Percentiles rank a stretch among this genome's conserved stretches.
Evolutionary conservation across 495 filamentous ascomycete genomes (phyloP).

Genomic region (Parathielavia hyrcaniae): DNA sequence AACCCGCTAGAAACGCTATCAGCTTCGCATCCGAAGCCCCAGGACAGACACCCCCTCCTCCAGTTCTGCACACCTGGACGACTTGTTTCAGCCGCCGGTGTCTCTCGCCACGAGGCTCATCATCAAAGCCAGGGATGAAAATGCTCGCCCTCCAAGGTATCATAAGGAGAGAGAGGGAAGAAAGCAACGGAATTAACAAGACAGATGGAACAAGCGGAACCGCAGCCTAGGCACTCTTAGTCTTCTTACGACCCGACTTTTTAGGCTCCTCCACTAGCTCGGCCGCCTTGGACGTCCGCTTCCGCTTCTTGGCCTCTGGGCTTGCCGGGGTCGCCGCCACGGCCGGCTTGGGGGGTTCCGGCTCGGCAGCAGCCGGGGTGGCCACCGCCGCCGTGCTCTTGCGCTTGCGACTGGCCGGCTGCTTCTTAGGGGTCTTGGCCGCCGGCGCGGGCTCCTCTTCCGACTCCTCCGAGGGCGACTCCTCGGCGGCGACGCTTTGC

Average conservation of each 20-base stretch:
- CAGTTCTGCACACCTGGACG: background rate
- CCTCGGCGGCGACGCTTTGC: constrained; percentile 38
- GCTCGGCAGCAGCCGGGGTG: constrained; percentile 44
- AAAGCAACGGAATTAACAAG: constrained; percentile 10
- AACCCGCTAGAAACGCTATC: constrained; percentile 2
- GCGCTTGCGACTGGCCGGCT: constrained; percentile 40
- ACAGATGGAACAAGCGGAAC: constrained; percentile 15
- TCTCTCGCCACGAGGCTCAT: constrained; percentile 11
- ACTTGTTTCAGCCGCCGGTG: background rate
- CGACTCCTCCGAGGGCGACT: constrained; percentile 38
- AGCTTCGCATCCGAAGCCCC: constrained; percentile 2
- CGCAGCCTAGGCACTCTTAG: constrained; percentile 31
- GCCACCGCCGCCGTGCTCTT: constrained; percentile 41
- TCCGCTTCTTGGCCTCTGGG: constrained; percentile 60
- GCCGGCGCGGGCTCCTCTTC: constrained; percentile 33
- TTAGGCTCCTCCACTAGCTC: constrained; percentile 45
- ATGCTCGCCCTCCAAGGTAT: constrained; percentile 29
- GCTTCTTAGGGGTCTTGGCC: constrained; percentile 48
- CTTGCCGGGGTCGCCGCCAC: constrained; percentile 45
- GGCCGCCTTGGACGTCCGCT: constrained; percentile 46
- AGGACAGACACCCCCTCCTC: background rate
- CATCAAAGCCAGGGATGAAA: constrained; percentile 18
- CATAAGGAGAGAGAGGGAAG: constrained; percentile 22
- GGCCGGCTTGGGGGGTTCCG: constrained; percentile 48
- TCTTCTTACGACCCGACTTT: constrained; percentile 51